Base-by-base conservation (phyloP, 805 yeast genomes). In the Cyberlindnera mississippiensis region DNA sequence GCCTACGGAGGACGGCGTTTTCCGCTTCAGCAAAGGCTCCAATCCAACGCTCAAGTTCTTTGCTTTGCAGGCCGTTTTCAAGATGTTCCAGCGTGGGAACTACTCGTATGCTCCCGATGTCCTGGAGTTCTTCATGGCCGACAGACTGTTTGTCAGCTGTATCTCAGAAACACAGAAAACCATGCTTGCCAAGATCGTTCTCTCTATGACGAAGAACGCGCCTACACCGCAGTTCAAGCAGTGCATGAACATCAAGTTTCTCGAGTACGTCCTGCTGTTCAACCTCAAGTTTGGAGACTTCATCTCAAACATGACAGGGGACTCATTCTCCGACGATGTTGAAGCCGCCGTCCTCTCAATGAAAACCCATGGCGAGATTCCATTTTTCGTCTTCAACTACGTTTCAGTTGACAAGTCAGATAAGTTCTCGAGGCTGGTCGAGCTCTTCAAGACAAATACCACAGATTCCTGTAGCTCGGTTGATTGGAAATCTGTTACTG, bases 181-280 rank as follows among this genome's bases (percentile, higher is more conserved):
- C 1, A 45, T 51, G 13, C 33, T 52, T 4, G 19, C 46, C 9
- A 53, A 51, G 35, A 33, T 55, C 11, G 37, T 48, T 1, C 42
- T 57, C 14, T 50, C 61, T 4, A 34, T 56, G 18, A 37, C 53
- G 1, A 47, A 46, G 16, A 37, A 40, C 18, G 37, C 56, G 4
- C 52, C 53, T 8, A 34, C 48, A 6, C 28, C 22, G 1, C 48
- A 43, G 14, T 57, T 52, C 39, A 53, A 40, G 24, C 41, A 28
- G n/a, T 54, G 55, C 32, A 38, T 50, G 38, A 46, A 50, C 14
- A 33, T 57, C 31, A 53, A 55, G 29, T 56, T 56, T 20, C 30
- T 57, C 2, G 45, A 48, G 9, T 45, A 46, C 13, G 20, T 56
- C 6, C 27, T 35, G 3, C 20, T 18, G 12, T 53, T 51, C 41